These are phyloP conservation scores for Nicotiana undulata DNA, from an alignment of 257 asterid genomes.

Conservation along the genomic window DNA sequence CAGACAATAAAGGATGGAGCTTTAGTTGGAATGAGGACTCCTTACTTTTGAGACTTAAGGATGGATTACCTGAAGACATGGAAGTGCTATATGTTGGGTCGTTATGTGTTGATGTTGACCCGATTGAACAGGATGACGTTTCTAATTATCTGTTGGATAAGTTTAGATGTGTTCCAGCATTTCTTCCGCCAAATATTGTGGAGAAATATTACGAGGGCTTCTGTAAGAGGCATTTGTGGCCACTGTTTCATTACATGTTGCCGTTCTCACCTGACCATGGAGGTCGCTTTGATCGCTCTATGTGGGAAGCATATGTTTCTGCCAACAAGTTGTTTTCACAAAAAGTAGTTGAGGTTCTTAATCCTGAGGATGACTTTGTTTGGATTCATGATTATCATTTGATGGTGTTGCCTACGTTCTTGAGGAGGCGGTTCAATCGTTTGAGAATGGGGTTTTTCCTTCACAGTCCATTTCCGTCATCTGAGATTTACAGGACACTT, in stretches of 20 bases:
- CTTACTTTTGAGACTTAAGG: conserved; percentile 59
- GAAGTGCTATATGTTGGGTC: conserved; percentile 70
- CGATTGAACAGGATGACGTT: conserved; percentile 76
- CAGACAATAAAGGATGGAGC: conserved; percentile 84
- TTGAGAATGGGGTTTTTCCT: conserved; percentile 90
- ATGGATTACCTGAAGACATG: conserved; percentile 80
- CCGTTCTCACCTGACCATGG: conserved; percentile 72
- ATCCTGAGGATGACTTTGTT: conserved; percentile 77
- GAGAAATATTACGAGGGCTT: conserved; percentile 66
- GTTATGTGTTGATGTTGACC: conserved; percentile 59
- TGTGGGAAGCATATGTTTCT: conserved; percentile 76
- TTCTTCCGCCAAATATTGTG: conserved; percentile 53
- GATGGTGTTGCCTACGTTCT: conserved; percentile 80
- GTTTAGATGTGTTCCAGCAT: conserved; percentile 63
- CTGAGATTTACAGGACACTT: conserved; percentile 81
- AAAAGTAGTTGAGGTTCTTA: conserved; percentile 72
- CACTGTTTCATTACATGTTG: conserved; percentile 73
- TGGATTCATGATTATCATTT: conserved; percentile 89
- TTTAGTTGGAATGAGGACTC: conserved; percentile 87
- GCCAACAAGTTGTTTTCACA: conserved; percentile 69
- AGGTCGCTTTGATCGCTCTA: conserved; percentile 59
- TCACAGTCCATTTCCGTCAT: conserved; percentile 93
- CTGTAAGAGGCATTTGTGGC: conserved; percentile 82
- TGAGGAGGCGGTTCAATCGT: conserved; percentile 67
- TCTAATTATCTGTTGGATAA: conserved; percentile 54